A percentile compares a stretch with the other conserved stretches of the same genome.
These are phyloP conservation scores for Ocimum tenuiflorum DNA, from an alignment of 257 asterid species.

Conservation along the genomic window DNA sequence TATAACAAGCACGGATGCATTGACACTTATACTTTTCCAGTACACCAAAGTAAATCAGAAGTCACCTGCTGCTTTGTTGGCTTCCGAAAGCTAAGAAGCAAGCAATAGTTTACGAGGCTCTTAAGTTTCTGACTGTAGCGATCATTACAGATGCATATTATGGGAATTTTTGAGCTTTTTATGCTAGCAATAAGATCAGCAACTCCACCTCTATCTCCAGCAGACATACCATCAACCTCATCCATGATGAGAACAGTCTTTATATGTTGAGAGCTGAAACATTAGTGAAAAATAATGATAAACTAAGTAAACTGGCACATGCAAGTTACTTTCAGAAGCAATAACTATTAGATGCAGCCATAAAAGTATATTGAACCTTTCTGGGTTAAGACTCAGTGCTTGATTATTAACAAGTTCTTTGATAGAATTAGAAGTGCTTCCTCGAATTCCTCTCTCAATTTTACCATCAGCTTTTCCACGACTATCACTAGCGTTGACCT, in stretches of 20 bases:
- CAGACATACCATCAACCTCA: constrained; percentile 99
- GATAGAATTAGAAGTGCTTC: constrained; percentile 84
- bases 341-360: constrained; percentile 5
- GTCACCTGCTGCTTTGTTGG: constrained; percentile 98
- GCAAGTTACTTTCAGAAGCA: constrained; percentile 4
- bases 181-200: constrained; percentile 97
- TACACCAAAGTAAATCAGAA: constrained; percentile 11
- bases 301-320: not conserved
- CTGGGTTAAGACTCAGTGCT: constrained; percentile 48
- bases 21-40: not conserved
- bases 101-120: constrained; percentile 92
- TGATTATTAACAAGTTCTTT: constrained; percentile 88
- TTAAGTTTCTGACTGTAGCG: constrained; percentile 95
- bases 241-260: constrained; percentile 95
- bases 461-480: constrained; percentile 98
- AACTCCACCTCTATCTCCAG: constrained; percentile 99
- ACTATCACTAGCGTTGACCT: constrained; percentile 99
- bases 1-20: not conserved
- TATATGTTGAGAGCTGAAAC: constrained; percentile 57
- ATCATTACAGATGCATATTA: constrained; percentile 95
- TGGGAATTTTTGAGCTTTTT: constrained; percentile 83
- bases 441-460: constrained; percentile 86
- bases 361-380: constrained; percentile 47
- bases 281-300: constrained; percentile 15
- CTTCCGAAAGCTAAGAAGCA: constrained; percentile 73